These are phyloP conservation scores for Blastocystis sp. DNA, from an alignment of 352 stramenopile genomes.

Conservation along the genomic window DNA sequence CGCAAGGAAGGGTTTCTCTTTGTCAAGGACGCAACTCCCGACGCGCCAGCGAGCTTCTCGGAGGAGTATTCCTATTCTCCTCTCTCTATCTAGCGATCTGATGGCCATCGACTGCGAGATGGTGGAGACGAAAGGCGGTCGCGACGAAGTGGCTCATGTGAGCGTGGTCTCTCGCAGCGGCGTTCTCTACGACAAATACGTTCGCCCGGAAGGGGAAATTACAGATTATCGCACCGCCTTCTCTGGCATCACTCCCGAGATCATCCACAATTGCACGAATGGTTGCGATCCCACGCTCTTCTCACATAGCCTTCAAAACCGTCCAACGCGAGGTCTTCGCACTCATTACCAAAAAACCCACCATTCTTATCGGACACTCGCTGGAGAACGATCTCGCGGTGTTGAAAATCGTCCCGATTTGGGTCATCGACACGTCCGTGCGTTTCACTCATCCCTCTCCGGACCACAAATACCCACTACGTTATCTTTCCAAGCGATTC, in stretches of 20 bases:
- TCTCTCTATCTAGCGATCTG: background rate
- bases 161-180: background rate
- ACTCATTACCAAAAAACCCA: background rate
- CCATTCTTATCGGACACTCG: slow-evolving; percentile 29
- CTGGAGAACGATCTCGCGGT: slow-evolving; percentile 36
- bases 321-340: background rate
- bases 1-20: background rate
- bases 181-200: slow-evolving; percentile 22
- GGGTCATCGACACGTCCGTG: slow-evolving; percentile 31
- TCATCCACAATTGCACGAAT: background rate
- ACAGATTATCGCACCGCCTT: slow-evolving; percentile 33
- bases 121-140: slow-evolving; percentile 16
- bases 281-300: background rate
- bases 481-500: background rate
- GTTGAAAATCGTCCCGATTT: slow-evolving; percentile 2
- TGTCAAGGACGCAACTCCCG: background rate
- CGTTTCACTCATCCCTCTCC: slow-evolving; percentile 14
- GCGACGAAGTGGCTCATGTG: slow-evolving; percentile 25
- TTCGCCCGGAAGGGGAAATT: background rate
- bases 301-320: background rate
- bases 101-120: slow-evolving; percentile 30
- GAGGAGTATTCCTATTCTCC: background rate
- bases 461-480: slow-evolving; percentile 8
- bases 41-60: background rate
- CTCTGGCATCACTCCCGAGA: slow-evolving; percentile 18